Evolutionary conservation across 306 rosid genomes (phyloP).

Genomic region (Chamaecrista fasciculata): DNA sequence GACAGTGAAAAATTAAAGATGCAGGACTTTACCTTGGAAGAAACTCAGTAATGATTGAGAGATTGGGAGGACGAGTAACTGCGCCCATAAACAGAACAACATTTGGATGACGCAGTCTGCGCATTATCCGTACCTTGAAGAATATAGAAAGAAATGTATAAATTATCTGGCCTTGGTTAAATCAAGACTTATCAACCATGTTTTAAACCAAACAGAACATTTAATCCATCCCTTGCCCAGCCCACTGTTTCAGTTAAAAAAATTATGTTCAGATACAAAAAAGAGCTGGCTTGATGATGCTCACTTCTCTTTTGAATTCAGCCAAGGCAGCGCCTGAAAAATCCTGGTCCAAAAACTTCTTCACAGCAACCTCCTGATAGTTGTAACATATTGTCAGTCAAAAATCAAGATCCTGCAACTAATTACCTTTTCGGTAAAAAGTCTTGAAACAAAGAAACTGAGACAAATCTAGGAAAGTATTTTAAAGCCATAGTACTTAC

Average conservation of each 20-base stretch:
- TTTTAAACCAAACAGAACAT: neutral
- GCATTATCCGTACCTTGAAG: slow-evolving; percentile 92
- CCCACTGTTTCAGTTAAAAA: neutral
- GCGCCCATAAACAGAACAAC: slow-evolving; percentile 99
- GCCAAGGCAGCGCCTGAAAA: slow-evolving; percentile 98
- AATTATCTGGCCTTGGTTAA: neutral
- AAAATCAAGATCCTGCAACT: slow-evolving; percentile 27
- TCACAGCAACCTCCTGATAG: slow-evolving; percentile 96
- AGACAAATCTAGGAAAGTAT: too few species aligned
- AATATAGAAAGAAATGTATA: slow-evolving; percentile 31
- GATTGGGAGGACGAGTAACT: slow-evolving; percentile 95
- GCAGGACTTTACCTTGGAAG: slow-evolving; percentile 74
- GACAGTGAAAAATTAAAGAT: neutral
- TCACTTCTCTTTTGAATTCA: slow-evolving; percentile 99
- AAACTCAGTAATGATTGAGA: slow-evolving; percentile 92
- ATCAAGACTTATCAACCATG: neutral
- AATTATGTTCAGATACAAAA: too few species aligned
- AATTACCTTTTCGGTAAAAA: slow-evolving; percentile 11
- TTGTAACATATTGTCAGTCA: slow-evolving; percentile 38
- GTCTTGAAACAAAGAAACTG: slow-evolving; percentile 3
- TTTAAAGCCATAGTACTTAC: slow-evolving; percentile 65
- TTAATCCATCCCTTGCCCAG: neutral
- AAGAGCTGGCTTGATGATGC: slow-evolving; percentile 31
- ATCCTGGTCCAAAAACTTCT: slow-evolving; percentile 98
- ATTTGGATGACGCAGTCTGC: slow-evolving; percentile 95